Evolutionary conservation across 805 yeast species (phyloP), one percentile per base, ranked within the genome.

Genomic region (Clavispora carvajalis): DNA sequence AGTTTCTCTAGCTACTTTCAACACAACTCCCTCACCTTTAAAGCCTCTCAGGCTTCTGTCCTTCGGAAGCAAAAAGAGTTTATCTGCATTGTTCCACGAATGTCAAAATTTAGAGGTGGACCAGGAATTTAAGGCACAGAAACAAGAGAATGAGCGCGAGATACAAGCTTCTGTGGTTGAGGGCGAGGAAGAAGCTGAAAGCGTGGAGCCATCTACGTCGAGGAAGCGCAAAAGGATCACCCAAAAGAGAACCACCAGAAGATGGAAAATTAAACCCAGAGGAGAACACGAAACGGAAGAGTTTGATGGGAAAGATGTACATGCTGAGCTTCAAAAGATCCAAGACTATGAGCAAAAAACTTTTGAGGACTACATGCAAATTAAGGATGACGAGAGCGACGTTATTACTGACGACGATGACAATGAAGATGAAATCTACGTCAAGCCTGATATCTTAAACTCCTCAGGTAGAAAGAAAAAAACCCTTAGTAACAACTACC

Each of bases 241-340:
- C 0, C 76, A 72, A 33, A 77, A 77, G 57, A 57, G 82, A 49
- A 68, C 74, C 1, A 76, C 81, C 1, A 60, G 77, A 39, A 61
- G 79, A 37, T 69, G 71, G 58, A 75, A 73, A 43, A 62, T 77
- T 43, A 71, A 66, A 44, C 76, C 80, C 0, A 48, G 58, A 15
- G 45, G 41, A 4, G 57, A 48, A 3, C 48, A 51, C 0, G 45
- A 40, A 1, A 52, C 44, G 2, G 58, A 56, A 4, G 71, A 66
- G 35, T 46, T 73, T 25, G 59, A 58, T n/a, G 53, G 54, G 12
- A 60, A 66, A 21, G 59, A 76, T 46, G 54, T 77, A 7, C 77
- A 73, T 36, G 57, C 63, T n/a, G 66, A 63, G 38, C 57, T 75
- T 16, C 49, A 53, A 45, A 59, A 54, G 26, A 57, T 61, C 47